Evolutionary conservation across 345 rosid species (phyloP), one percentile per base, ranked within the genome.

Genomic region (Trapa bicornis): DNA sequence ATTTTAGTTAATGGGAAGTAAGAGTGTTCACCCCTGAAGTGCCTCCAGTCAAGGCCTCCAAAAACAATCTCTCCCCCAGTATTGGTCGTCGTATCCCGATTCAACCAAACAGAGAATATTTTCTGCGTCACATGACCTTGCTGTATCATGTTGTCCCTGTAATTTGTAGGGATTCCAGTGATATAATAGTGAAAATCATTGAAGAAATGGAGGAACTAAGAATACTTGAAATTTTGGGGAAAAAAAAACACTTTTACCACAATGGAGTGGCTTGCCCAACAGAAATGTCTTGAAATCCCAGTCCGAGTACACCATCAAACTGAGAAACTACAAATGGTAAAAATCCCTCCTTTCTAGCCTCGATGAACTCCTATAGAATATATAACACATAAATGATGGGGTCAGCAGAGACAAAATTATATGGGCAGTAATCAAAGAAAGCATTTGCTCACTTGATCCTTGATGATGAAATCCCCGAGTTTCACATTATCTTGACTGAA

Each of bases 11-110:
- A 15, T 0, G 91, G 87, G 68, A 76, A 76, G 68, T 68, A 86
- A 61, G 69, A 67, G 65, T 86, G 91, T 0, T 79, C 86, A 45
- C 85, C 91, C 65, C 65, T 79, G 74, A 80, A 86, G 70, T 80
- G 87, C 78, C 76, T 81, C 80, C 83, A 80, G 64, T 86, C 85
- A 56, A 86, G 71, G 57, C 90, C 87, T 70, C 90, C 90, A 71
- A 83, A 82, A 58, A 86, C 80, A 57, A 86, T 79, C 73, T 83
- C 83, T 61, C 87, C 87, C 17, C 90, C 85, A 0, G 73, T 7
- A 7, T 64, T 70, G 8, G 82, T 67, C 11, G 74, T 33, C 41
- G 80, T 76, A 68, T 86, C 77, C 47, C 67, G 77, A 70, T 80
- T 86, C 68, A 86, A 74, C 86, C 90, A 86, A 36, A 83, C 37